phyloP scores from a whole-genome alignment of 768 basidiomycete species.

The Pisolithus marmoratus region DNA sequence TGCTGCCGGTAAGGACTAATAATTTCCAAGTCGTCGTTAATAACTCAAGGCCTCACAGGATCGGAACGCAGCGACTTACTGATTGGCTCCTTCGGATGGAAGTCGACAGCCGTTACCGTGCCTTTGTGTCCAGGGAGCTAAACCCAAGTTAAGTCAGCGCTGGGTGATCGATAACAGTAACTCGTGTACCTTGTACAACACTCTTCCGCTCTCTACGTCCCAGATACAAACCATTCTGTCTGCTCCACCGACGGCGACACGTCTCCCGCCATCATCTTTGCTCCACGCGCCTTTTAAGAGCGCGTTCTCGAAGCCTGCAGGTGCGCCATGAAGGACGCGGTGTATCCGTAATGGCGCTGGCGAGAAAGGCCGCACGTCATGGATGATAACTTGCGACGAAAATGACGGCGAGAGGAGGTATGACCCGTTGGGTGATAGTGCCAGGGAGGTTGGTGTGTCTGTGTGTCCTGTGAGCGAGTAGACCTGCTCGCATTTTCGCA shows the following conservation, averaged over 20 bases:
- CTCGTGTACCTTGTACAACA: slow-evolving; percentile 67
- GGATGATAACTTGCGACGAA: slow-evolving; percentile 83
- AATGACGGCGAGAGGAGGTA: slow-evolving; percentile 89
- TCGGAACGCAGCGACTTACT: slow-evolving; percentile 44
- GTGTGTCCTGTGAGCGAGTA: slow-evolving; percentile 79
- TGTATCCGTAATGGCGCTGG: slow-evolving; percentile 78
- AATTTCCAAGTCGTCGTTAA: background rate
- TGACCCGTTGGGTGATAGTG: slow-evolving; percentile 82
- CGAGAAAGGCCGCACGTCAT: slow-evolving; percentile 93
- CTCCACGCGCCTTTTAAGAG: slow-evolving; percentile 87
- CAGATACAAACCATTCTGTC: slow-evolving; percentile 84
- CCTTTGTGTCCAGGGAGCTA: slow-evolving; percentile 96
- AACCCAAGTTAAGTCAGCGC: background rate
- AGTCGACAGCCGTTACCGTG: slow-evolving; percentile 92
- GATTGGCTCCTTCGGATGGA: slow-evolving; percentile 94
- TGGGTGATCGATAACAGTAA: background rate
- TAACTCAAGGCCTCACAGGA: background rate
- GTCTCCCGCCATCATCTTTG: slow-evolving; percentile 71
- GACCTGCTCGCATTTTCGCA: slow-evolving; percentile 78
- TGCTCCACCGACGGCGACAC: slow-evolving; percentile 85
- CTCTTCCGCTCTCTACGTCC: slow-evolving; percentile 74
- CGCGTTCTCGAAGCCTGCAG: slow-evolving; percentile 90
- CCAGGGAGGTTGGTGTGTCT: slow-evolving; percentile 91
- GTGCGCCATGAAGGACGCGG: slow-evolving; percentile 74
- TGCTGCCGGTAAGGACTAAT: slow-evolving; percentile 88